These are phyloP conservation scores for Penstemon barbatus DNA, from an alignment of 257 asterid genomes.

Conservation along the genomic window DNA sequence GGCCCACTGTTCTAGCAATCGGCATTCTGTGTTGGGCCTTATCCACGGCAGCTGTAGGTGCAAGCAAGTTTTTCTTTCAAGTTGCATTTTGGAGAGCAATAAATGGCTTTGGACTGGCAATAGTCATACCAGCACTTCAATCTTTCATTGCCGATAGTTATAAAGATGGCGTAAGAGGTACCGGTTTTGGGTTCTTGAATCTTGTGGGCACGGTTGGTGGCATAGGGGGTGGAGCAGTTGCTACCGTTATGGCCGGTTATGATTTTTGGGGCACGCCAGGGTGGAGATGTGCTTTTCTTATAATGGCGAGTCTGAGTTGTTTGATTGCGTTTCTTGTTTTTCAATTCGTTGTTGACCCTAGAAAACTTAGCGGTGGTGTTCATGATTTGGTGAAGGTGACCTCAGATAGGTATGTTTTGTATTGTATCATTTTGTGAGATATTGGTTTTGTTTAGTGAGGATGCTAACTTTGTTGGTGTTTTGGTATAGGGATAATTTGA, in stretches of 20 bases:
- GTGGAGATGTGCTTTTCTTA: slow-evolving; percentile 79
- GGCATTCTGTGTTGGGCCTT: slow-evolving; percentile 96
- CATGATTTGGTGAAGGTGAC: slow-evolving; percentile 41
- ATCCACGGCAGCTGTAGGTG: slow-evolving; percentile 94
- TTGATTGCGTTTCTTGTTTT: slow-evolving; percentile 76
- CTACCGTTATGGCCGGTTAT: slow-evolving; percentile 93
- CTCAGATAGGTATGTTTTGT: slow-evolving; percentile 51
- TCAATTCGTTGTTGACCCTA: slow-evolving; percentile 81
- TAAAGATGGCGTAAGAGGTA: slow-evolving; percentile 72
- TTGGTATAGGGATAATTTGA: slow-evolving; percentile 63
- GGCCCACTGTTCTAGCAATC: slow-evolving; percentile 84
- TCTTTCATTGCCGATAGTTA: slow-evolving; percentile 97
- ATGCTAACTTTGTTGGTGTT: slow-evolving; percentile 17
- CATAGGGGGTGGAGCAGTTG: slow-evolving; percentile 97
- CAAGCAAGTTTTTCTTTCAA: slow-evolving; percentile 72
- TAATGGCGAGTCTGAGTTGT: slow-evolving; percentile 79
- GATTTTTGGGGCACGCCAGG: slow-evolving; percentile 83
- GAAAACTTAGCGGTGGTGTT: slow-evolving; percentile 27
- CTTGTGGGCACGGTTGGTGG: slow-evolving; percentile 93
- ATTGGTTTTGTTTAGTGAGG: not conserved
- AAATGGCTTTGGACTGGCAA: slow-evolving; percentile 91
- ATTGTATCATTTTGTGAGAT: not conserved
- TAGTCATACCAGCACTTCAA: slow-evolving; percentile 94
- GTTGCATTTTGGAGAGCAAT: slow-evolving; percentile 90
- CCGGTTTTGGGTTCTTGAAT: slow-evolving; percentile 83